Conservation (phyloP, 768 basidiomycete species). For the Suillus paluster region DNA sequence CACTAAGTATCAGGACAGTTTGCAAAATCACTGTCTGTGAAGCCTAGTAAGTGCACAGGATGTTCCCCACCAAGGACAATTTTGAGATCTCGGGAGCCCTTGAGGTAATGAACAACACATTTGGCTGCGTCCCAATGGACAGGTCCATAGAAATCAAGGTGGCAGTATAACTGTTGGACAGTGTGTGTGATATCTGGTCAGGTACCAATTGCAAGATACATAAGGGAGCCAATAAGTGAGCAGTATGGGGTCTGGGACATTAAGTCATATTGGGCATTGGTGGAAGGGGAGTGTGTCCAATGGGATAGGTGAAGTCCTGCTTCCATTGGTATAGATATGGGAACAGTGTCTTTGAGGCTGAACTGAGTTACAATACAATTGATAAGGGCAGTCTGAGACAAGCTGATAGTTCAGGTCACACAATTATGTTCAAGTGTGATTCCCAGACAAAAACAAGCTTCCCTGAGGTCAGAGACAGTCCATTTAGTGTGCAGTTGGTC, state of each 20-base stretch:
- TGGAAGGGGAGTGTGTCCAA: constrained; percentile 11
- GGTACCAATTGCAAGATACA: constrained; percentile 17
- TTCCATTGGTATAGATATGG: constrained; percentile 25
- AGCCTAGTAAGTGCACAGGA: constrained; percentile 17
- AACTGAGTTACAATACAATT: neutral
- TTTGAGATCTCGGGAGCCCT: constrained; percentile 19
- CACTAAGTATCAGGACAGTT: constrained; percentile 26
- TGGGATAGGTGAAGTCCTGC: constrained; percentile 12
- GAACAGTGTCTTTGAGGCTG: constrained; percentile 24
- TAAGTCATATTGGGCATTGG: neutral
- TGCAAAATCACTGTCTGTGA: constrained; percentile 33
- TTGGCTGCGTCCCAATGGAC: constrained; percentile 28
- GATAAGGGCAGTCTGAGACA: neutral
- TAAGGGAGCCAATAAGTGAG: constrained; percentile 15
- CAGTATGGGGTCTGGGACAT: constrained; percentile 10
- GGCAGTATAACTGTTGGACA: constrained; percentile 20
- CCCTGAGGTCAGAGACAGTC: no score
- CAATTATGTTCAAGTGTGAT: no score
- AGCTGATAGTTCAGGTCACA: neutral
- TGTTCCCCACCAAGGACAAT: constrained; percentile 14
- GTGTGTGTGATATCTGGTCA: constrained; percentile 31
- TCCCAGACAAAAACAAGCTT: no score
- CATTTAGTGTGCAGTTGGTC: no score
- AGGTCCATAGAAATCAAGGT: neutral
- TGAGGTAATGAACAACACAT: constrained; percentile 23